Evolutionary conservation across 208 protist genomes (phyloP).

Genomic region (Vickermania spadyakhi): DNA sequence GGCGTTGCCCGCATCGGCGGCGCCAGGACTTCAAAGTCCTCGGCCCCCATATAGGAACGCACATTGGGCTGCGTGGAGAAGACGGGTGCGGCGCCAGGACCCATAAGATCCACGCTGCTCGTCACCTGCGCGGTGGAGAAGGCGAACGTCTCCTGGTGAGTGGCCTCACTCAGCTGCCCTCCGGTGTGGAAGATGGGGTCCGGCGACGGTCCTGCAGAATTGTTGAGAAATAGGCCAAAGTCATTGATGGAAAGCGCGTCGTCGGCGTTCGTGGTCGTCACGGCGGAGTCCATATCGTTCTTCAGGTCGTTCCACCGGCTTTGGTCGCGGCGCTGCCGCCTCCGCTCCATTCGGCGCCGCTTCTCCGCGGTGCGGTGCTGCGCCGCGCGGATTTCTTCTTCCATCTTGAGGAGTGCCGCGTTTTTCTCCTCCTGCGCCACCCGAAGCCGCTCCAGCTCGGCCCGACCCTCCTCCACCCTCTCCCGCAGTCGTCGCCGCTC

Average conservation of each 20-base stretch:
- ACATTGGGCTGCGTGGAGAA: slow-evolving; percentile 30
- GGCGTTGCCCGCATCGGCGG: background rate
- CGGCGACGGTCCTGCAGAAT: background rate
- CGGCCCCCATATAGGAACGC: background rate
- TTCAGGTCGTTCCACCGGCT: slow-evolving; percentile 24
- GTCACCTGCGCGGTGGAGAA: slow-evolving; percentile 7
- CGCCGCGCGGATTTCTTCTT: slow-evolving; percentile 26
- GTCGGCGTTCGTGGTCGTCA: slow-evolving; percentile 47
- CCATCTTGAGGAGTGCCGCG: slow-evolving; percentile 18
- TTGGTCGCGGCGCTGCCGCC: slow-evolving; percentile 5
- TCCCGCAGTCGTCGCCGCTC: slow-evolving; percentile 21
- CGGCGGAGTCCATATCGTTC: slow-evolving; percentile 25
- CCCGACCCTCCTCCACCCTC: slow-evolving; percentile 35
- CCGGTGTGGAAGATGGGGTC: background rate
- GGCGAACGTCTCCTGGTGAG: background rate
- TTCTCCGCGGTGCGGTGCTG: slow-evolving; percentile 7
- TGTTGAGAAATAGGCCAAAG: slow-evolving; percentile 39
- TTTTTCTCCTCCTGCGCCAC: slow-evolving; percentile 9
- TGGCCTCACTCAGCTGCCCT: background rate
- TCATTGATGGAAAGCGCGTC: slow-evolving; percentile 64
- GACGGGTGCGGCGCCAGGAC: too few relatives aligned
- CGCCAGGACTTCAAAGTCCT: background rate
- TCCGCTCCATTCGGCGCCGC: slow-evolving; percentile 19
- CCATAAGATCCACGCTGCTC: slow-evolving; percentile 2
- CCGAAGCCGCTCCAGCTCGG: slow-evolving; percentile 24